These are phyloP conservation scores for Mycena capillaripes DNA, from an alignment of 768 basidiomycete species.

Conservation along the genomic window DNA sequence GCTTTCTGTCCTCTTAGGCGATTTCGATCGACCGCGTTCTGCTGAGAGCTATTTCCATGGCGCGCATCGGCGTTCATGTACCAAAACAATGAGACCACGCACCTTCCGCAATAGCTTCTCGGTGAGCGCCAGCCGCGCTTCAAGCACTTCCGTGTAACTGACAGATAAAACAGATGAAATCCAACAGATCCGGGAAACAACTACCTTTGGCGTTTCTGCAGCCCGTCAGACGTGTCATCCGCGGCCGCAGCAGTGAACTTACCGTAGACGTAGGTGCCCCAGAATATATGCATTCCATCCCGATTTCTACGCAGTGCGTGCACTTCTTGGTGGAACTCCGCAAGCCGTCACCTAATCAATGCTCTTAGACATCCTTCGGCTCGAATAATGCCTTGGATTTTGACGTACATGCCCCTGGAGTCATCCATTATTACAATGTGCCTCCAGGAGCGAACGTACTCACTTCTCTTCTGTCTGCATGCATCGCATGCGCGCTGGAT, in stretches of 20 bases:
- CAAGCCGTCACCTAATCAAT: constrained; percentile 21
- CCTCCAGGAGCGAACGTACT: not conserved
- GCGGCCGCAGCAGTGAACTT: not conserved
- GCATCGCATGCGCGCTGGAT: constrained; percentile 32
- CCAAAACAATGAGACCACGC: not conserved
- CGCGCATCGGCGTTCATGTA: not conserved
- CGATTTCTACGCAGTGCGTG: constrained; percentile 10
- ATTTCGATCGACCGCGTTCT: not conserved
- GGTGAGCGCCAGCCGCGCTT: constrained; percentile 17
- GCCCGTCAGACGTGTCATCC: not conserved
- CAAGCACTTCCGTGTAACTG: constrained; percentile 9
- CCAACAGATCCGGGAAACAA: no score
- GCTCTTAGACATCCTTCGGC: not conserved
- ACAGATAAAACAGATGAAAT: not conserved
- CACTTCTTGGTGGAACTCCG: constrained; percentile 14
- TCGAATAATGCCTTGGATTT: not conserved
- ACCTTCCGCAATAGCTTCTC: constrained; percentile 23
- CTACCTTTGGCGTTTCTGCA: constrained; percentile 21
- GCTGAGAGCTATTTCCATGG: not conserved
- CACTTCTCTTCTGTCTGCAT: constrained; percentile 29
- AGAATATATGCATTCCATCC: constrained; percentile 17
- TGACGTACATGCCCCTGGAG: constrained; percentile 11
- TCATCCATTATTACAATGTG: no score
- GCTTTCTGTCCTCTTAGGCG: not conserved
- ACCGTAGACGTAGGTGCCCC: constrained; percentile 14